Evolutionary conservation across 306 rosid species (phyloP), one percentile per base, ranked within the genome.

Genomic region (Lablab purpureus): DNA sequence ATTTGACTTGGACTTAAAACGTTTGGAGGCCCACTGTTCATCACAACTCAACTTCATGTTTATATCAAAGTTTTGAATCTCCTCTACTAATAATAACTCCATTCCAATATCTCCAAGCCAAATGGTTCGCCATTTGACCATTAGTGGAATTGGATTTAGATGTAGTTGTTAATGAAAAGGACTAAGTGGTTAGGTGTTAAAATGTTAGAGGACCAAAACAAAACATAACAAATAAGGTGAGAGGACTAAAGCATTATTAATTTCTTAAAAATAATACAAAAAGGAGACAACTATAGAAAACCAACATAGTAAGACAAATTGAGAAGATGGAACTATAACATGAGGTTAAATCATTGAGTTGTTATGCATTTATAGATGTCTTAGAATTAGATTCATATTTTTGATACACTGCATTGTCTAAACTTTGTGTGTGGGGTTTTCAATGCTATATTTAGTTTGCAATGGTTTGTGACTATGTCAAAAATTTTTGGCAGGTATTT

Each of bases 251-350:
- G 27, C 22, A 21, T 11, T 54, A 54, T 2, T 54, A 19, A 2
- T 21, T 13, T 21, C 3, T 37, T 7, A 37, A 8, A 37, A 37
- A 2, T 37, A 7, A 37, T 37, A 10, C 22, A 22, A 56, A 56
- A 60, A 62, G 58, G 45, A 34, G 10, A 25, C 18, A 7, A 76
- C 17, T 40, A 50, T 49, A 15, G 21, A 28, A 56, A 40, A 73
- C 6, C 10, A 22, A 25, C 50, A 27, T 51, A 40, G 47, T 40
- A 17, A 28, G 40, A 23, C 18, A 22, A 32, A 34, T 67, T 18
- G 72, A 66, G 56, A 12, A 60, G 71, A 67, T 74, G 62, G 32
- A 46, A 58, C 50, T 51, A 1, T 23, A 21, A 28, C 68, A 1
- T 66, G 15, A 32, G 23, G 49, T 46, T 23, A 45, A 63, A n/a